Conservation (phyloP, 148 eudicot genomes). For the Spergularia bocconei region DNA sequence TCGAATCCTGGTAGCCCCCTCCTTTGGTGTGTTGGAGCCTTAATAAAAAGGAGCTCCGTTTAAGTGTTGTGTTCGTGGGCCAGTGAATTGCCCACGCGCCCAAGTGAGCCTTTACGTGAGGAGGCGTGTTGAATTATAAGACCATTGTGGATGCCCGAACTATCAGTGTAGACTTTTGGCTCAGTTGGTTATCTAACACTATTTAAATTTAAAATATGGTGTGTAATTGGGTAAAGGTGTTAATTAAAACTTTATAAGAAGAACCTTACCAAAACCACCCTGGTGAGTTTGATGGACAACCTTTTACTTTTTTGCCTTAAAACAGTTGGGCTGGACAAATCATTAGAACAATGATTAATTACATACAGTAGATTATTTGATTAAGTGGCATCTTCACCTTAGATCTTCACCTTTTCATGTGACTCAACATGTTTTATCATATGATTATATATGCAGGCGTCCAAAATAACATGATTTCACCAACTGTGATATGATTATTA, state of each 20-base stretch:
- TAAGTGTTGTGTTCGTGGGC: too few species aligned
- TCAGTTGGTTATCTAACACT: too few species aligned
- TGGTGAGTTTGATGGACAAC: constrained; percentile 18
- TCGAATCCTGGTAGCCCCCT: too few species aligned
- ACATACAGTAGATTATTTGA: background rate
- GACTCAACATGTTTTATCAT: constrained; percentile 13
- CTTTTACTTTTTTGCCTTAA: constrained; percentile 8
- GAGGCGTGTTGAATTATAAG: too few species aligned
- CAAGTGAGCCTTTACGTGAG: too few species aligned
- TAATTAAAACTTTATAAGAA: background rate
- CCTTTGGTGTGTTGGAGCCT: too few species aligned
- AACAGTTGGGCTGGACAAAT: constrained; percentile 24
- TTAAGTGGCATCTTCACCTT: constrained; percentile 5
- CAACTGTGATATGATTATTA: background rate
- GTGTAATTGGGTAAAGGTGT: background rate
- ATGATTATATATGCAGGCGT: background rate
- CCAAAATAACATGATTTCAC: background rate
- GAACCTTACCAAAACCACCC: constrained; percentile 15
- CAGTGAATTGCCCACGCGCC: too few species aligned
- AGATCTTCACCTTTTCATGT: constrained; percentile 13
- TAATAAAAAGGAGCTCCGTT: too few species aligned
- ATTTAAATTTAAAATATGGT: background rate
- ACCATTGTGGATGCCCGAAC: too few species aligned
- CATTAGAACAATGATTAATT: constrained; percentile 29
- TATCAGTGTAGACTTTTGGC: too few species aligned